Evolutionary conservation across 768 basidiomycete species (phyloP).

Genomic region (Tephrocybe sp.): DNA sequence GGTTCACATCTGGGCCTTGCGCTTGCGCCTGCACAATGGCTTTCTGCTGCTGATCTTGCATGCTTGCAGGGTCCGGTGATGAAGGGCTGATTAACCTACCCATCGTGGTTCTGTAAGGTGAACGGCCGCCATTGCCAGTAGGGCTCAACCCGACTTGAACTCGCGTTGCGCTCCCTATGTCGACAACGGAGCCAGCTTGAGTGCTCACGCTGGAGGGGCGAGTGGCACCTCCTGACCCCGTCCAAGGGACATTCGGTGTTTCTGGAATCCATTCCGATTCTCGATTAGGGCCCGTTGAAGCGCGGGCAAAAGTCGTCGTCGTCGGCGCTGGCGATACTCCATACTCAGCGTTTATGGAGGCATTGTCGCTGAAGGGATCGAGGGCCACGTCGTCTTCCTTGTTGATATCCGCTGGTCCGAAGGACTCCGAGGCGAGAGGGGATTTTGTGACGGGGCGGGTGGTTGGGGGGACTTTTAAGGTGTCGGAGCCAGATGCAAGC

Average conservation of each 20-base stretch:
- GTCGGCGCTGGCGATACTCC: constrained; percentile 38
- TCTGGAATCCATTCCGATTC: constrained; percentile 37
- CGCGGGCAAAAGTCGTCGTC: constrained; percentile 37
- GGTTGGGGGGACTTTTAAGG: constrained; percentile 38
- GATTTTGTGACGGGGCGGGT: constrained; percentile 53
- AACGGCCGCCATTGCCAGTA: constrained; percentile 37
- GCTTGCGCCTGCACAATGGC: constrained; percentile 62
- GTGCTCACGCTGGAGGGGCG: constrained; percentile 63
- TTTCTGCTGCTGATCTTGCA: constrained; percentile 68
- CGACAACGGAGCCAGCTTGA: constrained; percentile 55
- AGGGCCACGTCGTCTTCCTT: constrained; percentile 53
- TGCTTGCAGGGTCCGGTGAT: constrained; percentile 28
- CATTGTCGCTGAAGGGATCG: constrained; percentile 67
- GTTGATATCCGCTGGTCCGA: constrained; percentile 65
- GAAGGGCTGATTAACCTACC: constrained; percentile 56
- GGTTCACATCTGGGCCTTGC: constrained; percentile 44
- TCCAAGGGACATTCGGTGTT: constrained; percentile 41
- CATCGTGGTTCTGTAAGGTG: constrained; percentile 59
- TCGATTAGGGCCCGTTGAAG: constrained; percentile 23
- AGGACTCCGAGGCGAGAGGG: constrained; percentile 68
- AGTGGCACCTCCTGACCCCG: constrained; percentile 33
- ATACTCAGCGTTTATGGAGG: constrained; percentile 36
- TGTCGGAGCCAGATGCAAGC: constrained; percentile 34
- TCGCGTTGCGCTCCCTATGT: constrained; percentile 64
- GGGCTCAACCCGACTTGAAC: constrained; percentile 58